Conservation (phyloP, 495 filamentous ascomycete species). For the Hypoxylon intermedium region DNA sequence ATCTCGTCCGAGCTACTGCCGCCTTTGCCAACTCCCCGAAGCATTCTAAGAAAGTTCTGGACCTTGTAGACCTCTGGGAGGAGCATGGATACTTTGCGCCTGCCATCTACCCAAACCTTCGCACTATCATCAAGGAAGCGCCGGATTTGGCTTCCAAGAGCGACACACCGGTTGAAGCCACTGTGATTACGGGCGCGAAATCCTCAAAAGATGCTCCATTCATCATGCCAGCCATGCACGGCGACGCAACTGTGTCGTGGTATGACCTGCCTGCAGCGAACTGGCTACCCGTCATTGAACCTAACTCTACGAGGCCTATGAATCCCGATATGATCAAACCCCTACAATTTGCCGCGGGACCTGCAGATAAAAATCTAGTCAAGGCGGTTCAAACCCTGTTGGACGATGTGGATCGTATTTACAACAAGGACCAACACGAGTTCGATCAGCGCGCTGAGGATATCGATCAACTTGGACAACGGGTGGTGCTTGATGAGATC, state of each 20-base stretch:
- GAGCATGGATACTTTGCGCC: constrained; percentile 70
- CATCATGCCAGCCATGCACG: constrained; percentile 77
- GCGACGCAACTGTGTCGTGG: constrained; percentile 75
- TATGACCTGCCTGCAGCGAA: constrained; percentile 89
- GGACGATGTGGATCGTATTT: constrained; percentile 71
- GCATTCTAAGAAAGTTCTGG: constrained; percentile 68
- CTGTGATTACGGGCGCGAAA: constrained; percentile 23
- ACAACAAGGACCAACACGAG: constrained; percentile 46
- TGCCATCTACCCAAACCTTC: constrained; percentile 66
- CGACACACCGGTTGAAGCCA: constrained; percentile 25
- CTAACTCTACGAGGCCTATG: constrained; percentile 76
- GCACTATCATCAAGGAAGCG: constrained; percentile 61
- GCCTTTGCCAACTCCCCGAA: constrained; percentile 69
- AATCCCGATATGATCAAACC: constrained; percentile 75
- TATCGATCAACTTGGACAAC: constrained; percentile 77
- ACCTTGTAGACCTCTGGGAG: constrained; percentile 77
- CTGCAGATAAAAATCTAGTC: constrained; percentile 70
- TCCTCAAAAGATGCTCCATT: constrained; percentile 65
- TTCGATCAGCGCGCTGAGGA: constrained; percentile 55
- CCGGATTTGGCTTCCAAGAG: constrained; percentile 27
- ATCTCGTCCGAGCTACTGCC: constrained; percentile 67
- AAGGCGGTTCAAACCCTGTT: constrained; percentile 72
- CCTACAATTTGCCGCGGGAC: constrained; percentile 73
- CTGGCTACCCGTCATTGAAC: constrained; percentile 77
- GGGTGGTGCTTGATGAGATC: constrained; percentile 64